Evolutionary conservation across 2,329 filamentous ascomycete species (phyloP).

Genomic region (Plenodomus tracheiphilus): DNA sequence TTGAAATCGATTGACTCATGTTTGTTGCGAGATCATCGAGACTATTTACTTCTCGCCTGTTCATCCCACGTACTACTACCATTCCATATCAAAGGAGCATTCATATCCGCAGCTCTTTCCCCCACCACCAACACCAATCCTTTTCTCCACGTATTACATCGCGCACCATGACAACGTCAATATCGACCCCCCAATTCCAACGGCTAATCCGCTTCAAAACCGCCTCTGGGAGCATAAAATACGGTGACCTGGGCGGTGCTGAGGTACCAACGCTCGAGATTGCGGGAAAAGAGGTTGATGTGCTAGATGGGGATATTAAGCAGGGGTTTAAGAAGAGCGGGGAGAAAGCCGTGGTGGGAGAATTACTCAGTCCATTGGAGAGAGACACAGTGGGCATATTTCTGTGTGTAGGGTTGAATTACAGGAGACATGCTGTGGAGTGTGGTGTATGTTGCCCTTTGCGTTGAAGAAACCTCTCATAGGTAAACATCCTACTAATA

Average conservation of each 20-base stretch:
- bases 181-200: constrained; percentile 23
- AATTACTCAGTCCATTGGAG: constrained; percentile 36
- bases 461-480: too few species aligned
- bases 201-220: constrained; percentile 39
- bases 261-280: constrained; percentile 36
- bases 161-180: neutral
- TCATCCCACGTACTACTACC: too few species aligned
- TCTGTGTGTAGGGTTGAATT: constrained; percentile 43
- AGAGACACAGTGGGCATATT: constrained; percentile 36
- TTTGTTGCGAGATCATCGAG: too few species aligned
- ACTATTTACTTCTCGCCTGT: too few species aligned
- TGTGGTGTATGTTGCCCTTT: constrained; percentile 22
- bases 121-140: too few species aligned
- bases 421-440: constrained; percentile 40
- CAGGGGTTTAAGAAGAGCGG: constrained; percentile 36
- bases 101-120: too few species aligned
- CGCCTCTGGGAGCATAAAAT: constrained; percentile 33
- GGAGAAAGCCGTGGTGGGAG: constrained; percentile 28
- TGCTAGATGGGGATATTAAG: constrained; percentile 34
- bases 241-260: constrained; percentile 35
- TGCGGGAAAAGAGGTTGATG: constrained; percentile 32
- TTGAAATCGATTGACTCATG: too few species aligned
- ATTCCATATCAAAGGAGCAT: too few species aligned
- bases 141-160: too few species aligned
- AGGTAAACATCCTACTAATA: too few species aligned